phyloP scores from a whole-genome alignment of 1,284 basidiomycete species.

The Trametes sp. region DNA sequence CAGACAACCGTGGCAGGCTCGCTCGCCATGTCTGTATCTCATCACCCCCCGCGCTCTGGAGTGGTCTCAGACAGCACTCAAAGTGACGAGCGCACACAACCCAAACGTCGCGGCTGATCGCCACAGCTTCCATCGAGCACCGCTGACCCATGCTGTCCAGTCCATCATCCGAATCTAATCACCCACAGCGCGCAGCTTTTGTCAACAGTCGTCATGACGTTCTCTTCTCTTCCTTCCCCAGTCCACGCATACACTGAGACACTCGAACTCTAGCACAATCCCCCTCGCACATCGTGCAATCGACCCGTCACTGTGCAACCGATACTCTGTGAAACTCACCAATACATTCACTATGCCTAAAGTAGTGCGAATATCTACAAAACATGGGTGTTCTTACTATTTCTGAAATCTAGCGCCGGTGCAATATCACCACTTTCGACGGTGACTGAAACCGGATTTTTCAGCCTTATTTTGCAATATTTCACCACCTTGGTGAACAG shows the following conservation, averaged over 20 bases:
- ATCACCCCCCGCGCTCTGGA: neutral
- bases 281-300: neutral
- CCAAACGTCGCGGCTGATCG: constrained; percentile 3
- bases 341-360: too few species aligned
- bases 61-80: constrained; percentile 1
- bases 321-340: too few species aligned
- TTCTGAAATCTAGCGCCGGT: too few species aligned
- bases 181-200: constrained; percentile 3
- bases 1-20: neutral
- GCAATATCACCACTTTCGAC: too few species aligned
- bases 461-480: too few species aligned
- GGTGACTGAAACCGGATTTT: too few species aligned
- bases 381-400: too few species aligned
- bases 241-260: neutral
- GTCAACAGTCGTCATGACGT: constrained; percentile 18
- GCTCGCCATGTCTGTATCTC: neutral
- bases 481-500: too few species aligned
- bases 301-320: too few species aligned
- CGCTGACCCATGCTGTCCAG: constrained; percentile 11
- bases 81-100: neutral
- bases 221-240: neutral
- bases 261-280: neutral
- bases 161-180: constrained; percentile 13
- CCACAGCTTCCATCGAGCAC: constrained; percentile 11
- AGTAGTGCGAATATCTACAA: too few species aligned